Conservation (phyloP, 805 yeast genomes). For the Blastobotrys mokoenaii region DNA sequence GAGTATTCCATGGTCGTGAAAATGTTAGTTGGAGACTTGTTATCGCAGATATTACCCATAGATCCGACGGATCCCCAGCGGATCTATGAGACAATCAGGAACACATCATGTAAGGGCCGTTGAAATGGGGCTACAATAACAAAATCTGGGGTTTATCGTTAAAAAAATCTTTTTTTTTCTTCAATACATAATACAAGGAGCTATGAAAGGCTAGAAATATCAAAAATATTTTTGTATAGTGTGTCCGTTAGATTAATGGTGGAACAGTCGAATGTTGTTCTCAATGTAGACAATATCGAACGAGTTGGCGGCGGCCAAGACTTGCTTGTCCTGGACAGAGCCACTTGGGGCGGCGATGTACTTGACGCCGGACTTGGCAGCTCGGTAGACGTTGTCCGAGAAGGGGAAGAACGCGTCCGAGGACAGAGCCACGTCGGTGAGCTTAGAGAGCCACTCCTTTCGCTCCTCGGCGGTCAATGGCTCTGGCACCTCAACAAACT, state of each 20-base stretch:
- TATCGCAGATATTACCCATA: too few relatives aligned
- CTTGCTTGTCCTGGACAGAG: conserved; percentile 95
- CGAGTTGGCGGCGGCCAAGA: conserved; percentile 90
- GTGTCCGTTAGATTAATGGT: conserved; percentile 73
- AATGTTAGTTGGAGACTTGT: too few relatives aligned
- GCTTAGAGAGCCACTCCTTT: conserved; percentile 73
- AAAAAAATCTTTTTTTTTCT: not conserved
- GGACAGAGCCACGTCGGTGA: conserved; percentile 80
- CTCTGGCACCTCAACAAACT: conserved; percentile 68
- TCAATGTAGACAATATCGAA: conserved; percentile 87
- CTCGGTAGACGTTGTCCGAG: conserved; percentile 98
- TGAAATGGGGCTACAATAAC: too few relatives aligned
- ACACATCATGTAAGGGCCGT: too few relatives aligned
- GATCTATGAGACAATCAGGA: too few relatives aligned
- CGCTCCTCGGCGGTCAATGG: conserved; percentile 81
- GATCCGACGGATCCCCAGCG: too few relatives aligned
- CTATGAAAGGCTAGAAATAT: not conserved
- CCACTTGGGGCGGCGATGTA: conserved; percentile 96
- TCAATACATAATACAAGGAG: not conserved
- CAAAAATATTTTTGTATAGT: too few relatives aligned
- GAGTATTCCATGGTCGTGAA: too few relatives aligned
- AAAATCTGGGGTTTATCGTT: not conserved
- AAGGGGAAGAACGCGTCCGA: conserved; percentile 99
- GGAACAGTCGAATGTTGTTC: conserved; percentile 96
- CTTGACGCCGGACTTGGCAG: conserved; percentile 93